A percentile compares a stretch with the other conserved stretches of the same genome.
phyloP scores from a whole-genome alignment of 352 stramenopile genomes.

The Pythium periplocum region DNA sequence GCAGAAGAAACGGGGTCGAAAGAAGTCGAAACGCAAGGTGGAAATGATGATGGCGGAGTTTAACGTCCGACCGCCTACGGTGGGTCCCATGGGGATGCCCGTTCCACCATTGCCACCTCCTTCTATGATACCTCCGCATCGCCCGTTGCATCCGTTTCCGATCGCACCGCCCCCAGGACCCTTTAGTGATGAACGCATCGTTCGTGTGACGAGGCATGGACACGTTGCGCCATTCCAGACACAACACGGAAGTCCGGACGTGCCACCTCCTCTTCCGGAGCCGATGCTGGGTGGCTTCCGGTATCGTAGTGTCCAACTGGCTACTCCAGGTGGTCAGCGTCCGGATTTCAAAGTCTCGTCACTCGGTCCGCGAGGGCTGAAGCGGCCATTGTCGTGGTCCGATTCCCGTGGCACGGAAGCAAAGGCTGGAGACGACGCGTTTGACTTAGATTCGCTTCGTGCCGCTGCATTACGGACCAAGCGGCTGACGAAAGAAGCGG shows the following conservation, averaged over 20 bases:
- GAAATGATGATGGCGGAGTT: slow-evolving; percentile 34
- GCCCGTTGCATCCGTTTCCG: not conserved
- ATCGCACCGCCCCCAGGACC: not conserved
- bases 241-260: slow-evolving; percentile 3
- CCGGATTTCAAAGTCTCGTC: not conserved
- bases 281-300: slow-evolving; percentile 30
- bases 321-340: not conserved
- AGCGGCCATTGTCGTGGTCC: slow-evolving; percentile 5
- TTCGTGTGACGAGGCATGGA: slow-evolving; percentile 70
- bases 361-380: slow-evolving; percentile 13
- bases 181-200: slow-evolving; percentile 52
- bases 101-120: slow-evolving; percentile 10
- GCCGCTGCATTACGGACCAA: slow-evolving; percentile 61
- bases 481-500: slow-evolving; percentile 11
- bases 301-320: slow-evolving; percentile 24
- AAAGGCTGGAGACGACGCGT: slow-evolving; percentile 10
- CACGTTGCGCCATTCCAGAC: slow-evolving; percentile 42
- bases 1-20: slow-evolving; percentile 74
- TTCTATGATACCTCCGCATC: slow-evolving; percentile 2
- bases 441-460: slow-evolving; percentile 69
- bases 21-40: slow-evolving; percentile 69
- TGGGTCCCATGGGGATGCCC: slow-evolving; percentile 5
- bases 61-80: not conserved
- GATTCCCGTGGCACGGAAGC: not conserved
- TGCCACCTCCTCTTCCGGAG: not conserved